Base-by-base conservation (phyloP, 257 asterid genomes). In the Solanum chiquidenum region DNA sequence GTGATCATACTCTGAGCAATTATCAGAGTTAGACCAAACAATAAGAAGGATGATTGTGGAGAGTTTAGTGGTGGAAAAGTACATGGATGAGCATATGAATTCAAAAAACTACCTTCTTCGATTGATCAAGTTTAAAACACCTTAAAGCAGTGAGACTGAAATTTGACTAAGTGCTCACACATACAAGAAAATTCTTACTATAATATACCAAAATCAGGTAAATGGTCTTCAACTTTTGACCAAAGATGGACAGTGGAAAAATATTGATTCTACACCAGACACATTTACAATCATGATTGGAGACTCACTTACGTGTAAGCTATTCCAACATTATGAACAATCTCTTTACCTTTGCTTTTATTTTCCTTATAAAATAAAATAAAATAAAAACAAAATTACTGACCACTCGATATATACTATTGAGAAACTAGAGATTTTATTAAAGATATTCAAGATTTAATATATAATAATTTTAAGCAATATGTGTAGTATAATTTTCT, bases 221-320 rank as follows among this genome's bases (percentile, higher is more conserved):
- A 74, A 23, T 1, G 94, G 94, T 3, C 83, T 93, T n/a, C 90
- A 93, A 86, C 44, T 93, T 34, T 88, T 73, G 52, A 89, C 92
- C 9, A 91, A 92, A 89, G 93, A 92, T 83, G 96, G 93, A 0
- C 12, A 88, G 3, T 94, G 95, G 95, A 92, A 93, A 83, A 27
- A 86, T 18, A 90, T 86, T 34, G 66, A 90, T 11, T 92, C 95
- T 64, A 88, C 92, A 16, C 87, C 71, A 0, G 33, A 90, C 34
- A 87, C 93, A 21, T 91, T 93, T 90, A 44, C 87, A 38, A 92
- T 93, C 90, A 90, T 93, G 89, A 83, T 86, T 13, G 97, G 97
- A 71, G 95, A 91, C 10, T 88, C 92, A 80, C 68, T 93, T 93
- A 12, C 42, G n/a, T 35, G 97, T 92, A 89, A 87, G 92, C 83